Evolutionary conservation across 1,284 basidiomycete genomes (phyloP).

Genomic region (Ustanciosporium gigantosporum): DNA sequence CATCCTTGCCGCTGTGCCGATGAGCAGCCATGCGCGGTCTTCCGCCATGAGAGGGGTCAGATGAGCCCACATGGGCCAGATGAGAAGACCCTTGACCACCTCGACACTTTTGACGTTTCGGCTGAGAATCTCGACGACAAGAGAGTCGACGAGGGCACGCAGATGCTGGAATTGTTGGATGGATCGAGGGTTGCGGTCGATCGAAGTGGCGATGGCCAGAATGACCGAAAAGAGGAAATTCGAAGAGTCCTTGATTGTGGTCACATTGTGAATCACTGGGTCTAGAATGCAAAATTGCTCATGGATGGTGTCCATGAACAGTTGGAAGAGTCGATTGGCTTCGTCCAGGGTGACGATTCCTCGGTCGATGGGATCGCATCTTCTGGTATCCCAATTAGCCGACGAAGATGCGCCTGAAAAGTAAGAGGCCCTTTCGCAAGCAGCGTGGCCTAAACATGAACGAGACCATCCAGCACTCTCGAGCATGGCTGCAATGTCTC

Average conservation of each 20-base stretch:
- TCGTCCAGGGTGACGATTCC: slow-evolving; percentile 40
- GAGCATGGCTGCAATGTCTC: slow-evolving; percentile 27
- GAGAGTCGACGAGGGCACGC: slow-evolving; percentile 30
- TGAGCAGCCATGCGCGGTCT: slow-evolving; percentile 35
- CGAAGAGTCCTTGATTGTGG: slow-evolving; percentile 31
- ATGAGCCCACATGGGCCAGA: slow-evolving; percentile 43
- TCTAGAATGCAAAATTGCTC: slow-evolving; percentile 37
- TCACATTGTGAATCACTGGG: slow-evolving; percentile 27
- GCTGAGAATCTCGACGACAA: slow-evolving; percentile 35
- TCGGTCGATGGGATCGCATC: slow-evolving; percentile 30
- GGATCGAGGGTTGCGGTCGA: slow-evolving; percentile 28
- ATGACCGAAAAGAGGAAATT: slow-evolving; percentile 42
- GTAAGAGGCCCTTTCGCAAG: slow-evolving; percentile 39
- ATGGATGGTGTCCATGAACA: slow-evolving; percentile 28
- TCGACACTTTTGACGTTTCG: slow-evolving; percentile 41
- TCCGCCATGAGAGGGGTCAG: slow-evolving; percentile 39
- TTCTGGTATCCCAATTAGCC: slow-evolving; percentile 29
- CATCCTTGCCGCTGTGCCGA: slow-evolving; percentile 39
- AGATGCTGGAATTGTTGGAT: slow-evolving; percentile 30
- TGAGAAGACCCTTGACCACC: slow-evolving; percentile 35
- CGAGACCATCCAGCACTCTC: slow-evolving; percentile 26
- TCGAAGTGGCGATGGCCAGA: slow-evolving; percentile 31
- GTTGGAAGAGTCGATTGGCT: slow-evolving; percentile 21
- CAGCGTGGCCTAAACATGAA: slow-evolving; percentile 27
- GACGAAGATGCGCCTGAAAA: slow-evolving; percentile 34